Evolutionary conservation across 2,329 filamentous ascomycete genomes (phyloP), one percentile per base, ranked within the genome.

Genomic region (Pyricularia pennisetigena): DNA sequence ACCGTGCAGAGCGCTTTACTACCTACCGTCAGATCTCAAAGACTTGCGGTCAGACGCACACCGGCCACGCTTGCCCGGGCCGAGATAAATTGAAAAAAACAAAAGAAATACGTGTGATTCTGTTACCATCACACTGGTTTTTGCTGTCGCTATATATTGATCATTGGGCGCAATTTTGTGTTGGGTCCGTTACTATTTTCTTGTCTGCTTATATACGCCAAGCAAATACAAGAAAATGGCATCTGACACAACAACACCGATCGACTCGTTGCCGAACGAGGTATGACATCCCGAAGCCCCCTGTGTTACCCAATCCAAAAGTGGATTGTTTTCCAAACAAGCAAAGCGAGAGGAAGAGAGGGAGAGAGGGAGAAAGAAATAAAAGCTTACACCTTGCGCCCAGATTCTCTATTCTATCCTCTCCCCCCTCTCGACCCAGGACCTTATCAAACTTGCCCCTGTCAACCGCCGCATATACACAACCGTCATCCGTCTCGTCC

Each of bases 361-460:
- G 30, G 9, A 32, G 8, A 35, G 14, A 4, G 14, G 14, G 14
- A 12, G 14, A 6, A 14, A 35, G 12, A 35, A 14, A 24, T 49
- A 57, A 66, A n/a, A 12, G 23, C 16, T 24, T 3, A 20, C 28
- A 66, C 29, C 59, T 8, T 23, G 3, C 28, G 8, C 49, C 30
- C 68, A 78, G 75, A 73, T 78, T 67, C 75, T 78, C 68, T 71
- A 75, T 68, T 70, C 72, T 8, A 73, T 77, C 54, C 72, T 78
- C 67, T 70, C 71, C 28, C 62, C 71, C 14, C 70, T 78, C 30
- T 71, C 74, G 2, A 75, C 76, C 32, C 54, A 68, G 54, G 65
- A 71, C 3, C 73, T 78, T 32, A 69, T 77, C 29, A 71, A 71
- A 3, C 69, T 77, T 12, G 70, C 72, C 35, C 64, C 70, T 20